Percentiles rank a stretch among this genome's conserved stretches.
Evolutionary conservation across 1,139 yeast genomes (phyloP).

Genomic region (Pichia sp.): DNA sequence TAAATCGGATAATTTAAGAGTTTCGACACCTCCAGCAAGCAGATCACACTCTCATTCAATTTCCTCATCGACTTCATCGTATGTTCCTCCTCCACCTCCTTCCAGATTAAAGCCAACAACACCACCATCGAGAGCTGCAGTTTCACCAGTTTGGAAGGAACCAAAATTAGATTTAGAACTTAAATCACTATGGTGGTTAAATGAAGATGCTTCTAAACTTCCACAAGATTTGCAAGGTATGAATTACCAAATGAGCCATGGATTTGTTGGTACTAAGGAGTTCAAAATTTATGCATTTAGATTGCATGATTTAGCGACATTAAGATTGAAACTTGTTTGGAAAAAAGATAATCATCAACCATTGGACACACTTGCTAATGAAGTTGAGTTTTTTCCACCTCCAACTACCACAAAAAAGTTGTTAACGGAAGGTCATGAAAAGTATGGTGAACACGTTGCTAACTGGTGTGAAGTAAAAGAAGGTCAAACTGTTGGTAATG

Average conservation of each 20-base stretch:
- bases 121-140: conserved; percentile 16
- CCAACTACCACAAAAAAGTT: conserved; percentile 36
- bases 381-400: conserved; percentile 44
- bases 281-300: conserved; percentile 34
- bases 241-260: conserved; percentile 34
- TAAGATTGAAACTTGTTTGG: conserved; percentile 46
- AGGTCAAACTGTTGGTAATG: conserved; percentile 57
- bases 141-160: conserved; percentile 24
- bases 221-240: conserved; percentile 37
- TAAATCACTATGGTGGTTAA: conserved; percentile 41
- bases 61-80: conserved; percentile 2
- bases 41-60: conserved; percentile 3
- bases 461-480: conserved; percentile 53
- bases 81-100: conserved; percentile 18
- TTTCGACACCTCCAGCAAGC: conserved; percentile 12
- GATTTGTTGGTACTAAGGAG: conserved; percentile 24
- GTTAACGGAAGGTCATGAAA: conserved; percentile 36
- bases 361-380: conserved; percentile 27
- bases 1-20: not conserved
- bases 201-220: conserved; percentile 25
- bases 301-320: conserved; percentile 46
- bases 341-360: conserved; percentile 28
- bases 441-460: conserved; percentile 52
- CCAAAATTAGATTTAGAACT: conserved; percentile 39
- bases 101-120: conserved; percentile 17